Percentiles rank a stretch among this genome's conserved stretches.
phyloP scores from a whole-genome alignment of 2,329 filamentous ascomycete species.

The Sporothrix luriei region DNA sequence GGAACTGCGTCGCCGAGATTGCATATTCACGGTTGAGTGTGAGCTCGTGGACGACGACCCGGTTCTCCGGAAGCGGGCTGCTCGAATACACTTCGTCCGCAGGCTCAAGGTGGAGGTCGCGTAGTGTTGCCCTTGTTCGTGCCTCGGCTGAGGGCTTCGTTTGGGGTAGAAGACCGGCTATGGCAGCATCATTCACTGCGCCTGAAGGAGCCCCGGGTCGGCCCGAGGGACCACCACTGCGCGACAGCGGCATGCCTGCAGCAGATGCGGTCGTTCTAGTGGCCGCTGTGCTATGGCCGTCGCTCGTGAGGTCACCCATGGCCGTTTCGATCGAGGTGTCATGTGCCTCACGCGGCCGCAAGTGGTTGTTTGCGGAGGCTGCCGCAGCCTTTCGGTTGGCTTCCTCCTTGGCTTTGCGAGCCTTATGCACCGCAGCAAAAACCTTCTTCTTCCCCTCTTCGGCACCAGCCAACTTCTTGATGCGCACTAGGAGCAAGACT shows the following conservation, averaged over 20 bases:
- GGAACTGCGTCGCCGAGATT: conserved; percentile 64
- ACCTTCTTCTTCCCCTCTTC: conserved; percentile 73
- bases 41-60: conserved; percentile 75
- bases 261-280: neutral
- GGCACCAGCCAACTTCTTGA: conserved; percentile 74
- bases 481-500: conserved; percentile 74
- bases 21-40: conserved; percentile 78
- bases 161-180: conserved; percentile 28
- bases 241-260: neutral
- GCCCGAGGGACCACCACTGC: neutral
- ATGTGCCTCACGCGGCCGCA: conserved; percentile 67
- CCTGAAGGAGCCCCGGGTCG: neutral
- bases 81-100: conserved; percentile 30
- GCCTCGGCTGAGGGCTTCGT: conserved; percentile 19
- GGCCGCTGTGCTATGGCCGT: neutral
- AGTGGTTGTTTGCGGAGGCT: conserved; percentile 55
- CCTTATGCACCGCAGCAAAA: conserved; percentile 72
- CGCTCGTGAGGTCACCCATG: conserved; percentile 45
- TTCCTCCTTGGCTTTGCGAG: conserved; percentile 59
- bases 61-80: conserved; percentile 69
- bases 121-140: conserved; percentile 43
- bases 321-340: conserved; percentile 44
- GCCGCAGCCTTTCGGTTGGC: conserved; percentile 63
- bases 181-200: conserved; percentile 26
- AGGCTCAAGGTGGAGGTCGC: conserved; percentile 46